Base-by-base conservation (phyloP, 768 basidiomycete species). In the Ramaria rubella region DNA sequence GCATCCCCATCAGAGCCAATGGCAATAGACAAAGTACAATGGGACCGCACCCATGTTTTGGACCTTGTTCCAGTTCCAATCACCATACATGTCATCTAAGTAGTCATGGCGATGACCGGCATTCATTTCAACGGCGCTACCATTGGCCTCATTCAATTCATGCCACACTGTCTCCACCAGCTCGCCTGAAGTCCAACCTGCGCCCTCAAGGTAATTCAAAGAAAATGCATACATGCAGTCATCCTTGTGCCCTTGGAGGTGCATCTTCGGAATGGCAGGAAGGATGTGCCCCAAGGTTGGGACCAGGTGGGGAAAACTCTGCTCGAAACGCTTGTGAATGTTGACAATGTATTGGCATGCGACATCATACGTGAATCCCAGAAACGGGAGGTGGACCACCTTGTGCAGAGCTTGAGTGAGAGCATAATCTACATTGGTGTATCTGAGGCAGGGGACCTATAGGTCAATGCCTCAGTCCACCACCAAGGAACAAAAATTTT, bases 191-290 rank as follows among this genome's bases (percentile, higher is more conserved):
- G 19, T 45, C 15, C 43, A 24, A 7, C 43, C 43, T 7, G 23
- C 15, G 7, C 43, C 43, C 8, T 7, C 19, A 9, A 21, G 8
- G 43, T n/a, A 24, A 9, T 45, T 45, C 7, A 7, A 21, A 9
- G 23, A 64, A 43, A 51, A 65, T 11, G 51, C 46, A 33, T 61
- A 62, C 24, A 51, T 49, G 49, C 63, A 65, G 4, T 62, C 59
- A 5, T 64, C 63, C 29, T 60, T 55, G 38, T 65, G 64, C n/a
- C 62, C 64, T 21, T 61, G 56, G 4, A 66, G 45, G 40, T 64
- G 65, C 23, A 61, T 51, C 15, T 63, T 61, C 11, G 60, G 63
- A 36, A 64, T 49, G 3, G 58, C 55, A 24, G 57, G 45, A 6
- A 51, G 59, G 19, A 65, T 60, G 15, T 49, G 34, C 15, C 58